These are phyloP conservation scores for Spathaspora jeffriesii DNA, from an alignment of 1,139 yeast genomes.

Conservation along the genomic window DNA sequence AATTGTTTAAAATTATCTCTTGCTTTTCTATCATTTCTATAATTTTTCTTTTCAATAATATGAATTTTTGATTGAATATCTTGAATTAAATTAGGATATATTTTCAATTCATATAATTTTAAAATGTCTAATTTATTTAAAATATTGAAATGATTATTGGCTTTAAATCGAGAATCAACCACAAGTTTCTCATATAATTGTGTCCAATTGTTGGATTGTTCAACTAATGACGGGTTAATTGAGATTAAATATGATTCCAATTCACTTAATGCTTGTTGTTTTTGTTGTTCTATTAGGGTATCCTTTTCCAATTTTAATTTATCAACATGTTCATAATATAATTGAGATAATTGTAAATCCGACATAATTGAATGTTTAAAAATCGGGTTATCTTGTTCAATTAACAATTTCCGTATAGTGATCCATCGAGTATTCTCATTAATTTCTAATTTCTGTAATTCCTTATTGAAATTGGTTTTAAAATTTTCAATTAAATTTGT, in stretches of 20 bases:
- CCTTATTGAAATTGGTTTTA: conserved; percentile 50
- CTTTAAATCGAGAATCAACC: conserved; percentile 53
- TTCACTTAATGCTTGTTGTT: conserved; percentile 52
- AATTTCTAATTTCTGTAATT: conserved; percentile 38
- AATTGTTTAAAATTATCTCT: conserved; percentile 58
- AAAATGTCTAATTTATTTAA: conserved; percentile 64
- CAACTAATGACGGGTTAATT: conserved; percentile 31
- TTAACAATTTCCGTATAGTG: conserved; percentile 44
- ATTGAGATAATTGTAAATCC: conserved; percentile 52
- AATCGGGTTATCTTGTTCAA: conserved; percentile 64
- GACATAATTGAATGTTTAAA: conserved; percentile 64
- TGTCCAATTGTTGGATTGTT: conserved; percentile 43
- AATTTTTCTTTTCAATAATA: conserved; percentile 39
- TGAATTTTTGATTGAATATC: conserved; percentile 37
- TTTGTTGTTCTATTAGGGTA: conserved; percentile 25
- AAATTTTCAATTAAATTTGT: conserved; percentile 55
- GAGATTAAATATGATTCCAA: conserved; percentile 48
- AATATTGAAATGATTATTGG: conserved; percentile 56
- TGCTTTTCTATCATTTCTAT: conserved; percentile 62
- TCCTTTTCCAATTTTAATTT: conserved; percentile 41
- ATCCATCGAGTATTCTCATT: conserved; percentile 64
- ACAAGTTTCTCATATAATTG: conserved; percentile 38
- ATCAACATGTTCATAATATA: conserved; percentile 52
- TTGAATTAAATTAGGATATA: conserved; percentile 38
- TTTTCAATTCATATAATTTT: conserved; percentile 47